Base-by-base conservation (phyloP, 139 green algal genomes). In the Parachlorella kessleri region DNA sequence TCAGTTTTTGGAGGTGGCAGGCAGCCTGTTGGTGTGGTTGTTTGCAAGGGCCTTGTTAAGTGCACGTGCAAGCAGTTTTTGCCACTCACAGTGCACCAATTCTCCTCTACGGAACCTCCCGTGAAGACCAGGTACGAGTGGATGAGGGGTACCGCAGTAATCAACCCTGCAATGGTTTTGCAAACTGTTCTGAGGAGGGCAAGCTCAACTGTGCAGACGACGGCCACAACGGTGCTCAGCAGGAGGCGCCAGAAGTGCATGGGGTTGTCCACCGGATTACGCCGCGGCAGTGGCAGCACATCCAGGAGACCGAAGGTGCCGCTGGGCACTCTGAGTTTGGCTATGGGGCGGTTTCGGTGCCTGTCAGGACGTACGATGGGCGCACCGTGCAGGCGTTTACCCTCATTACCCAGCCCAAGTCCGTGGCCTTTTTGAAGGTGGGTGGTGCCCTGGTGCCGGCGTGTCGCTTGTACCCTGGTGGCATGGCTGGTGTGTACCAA, bases 261-360 rank as follows among this genome's bases (percentile, higher is more conserved):
- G 79, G 79, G 23, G 72, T 84, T 23, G 55, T 69, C 10, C 70
- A 79, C 59, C 64, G 48, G 35, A 79, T 84, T 41, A 84, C 72
- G 4, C 55, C 55, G 24, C 35, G 38, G 0, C 55, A 84, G 64
- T 84, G 79, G 79, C 9, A 28, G 0, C 75, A 79, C 8, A 39
- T 75, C 35, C 23, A 70, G 42, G 72, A 79, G n/a, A 84, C 79
- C 0, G 79, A 84, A 33, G 79, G 79, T 3, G 72, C 71, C 55
- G 53, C 35, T 55, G 40, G 59, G 30, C 18, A 78, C 35, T 48
- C 33, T 32, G 72, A 78, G 18, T 41, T 28, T 28, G 72, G 72
- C n/a, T 78, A 78, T 78, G 72, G 38, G 32, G 74, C 53, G 7
- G 55, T 79, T 32, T 30, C 70, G 36, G 63, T 70, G 7, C n/a